phyloP scores from a whole-genome alignment of 805 yeast species.

The Metschnikowia baotianmanensis region DNA sequence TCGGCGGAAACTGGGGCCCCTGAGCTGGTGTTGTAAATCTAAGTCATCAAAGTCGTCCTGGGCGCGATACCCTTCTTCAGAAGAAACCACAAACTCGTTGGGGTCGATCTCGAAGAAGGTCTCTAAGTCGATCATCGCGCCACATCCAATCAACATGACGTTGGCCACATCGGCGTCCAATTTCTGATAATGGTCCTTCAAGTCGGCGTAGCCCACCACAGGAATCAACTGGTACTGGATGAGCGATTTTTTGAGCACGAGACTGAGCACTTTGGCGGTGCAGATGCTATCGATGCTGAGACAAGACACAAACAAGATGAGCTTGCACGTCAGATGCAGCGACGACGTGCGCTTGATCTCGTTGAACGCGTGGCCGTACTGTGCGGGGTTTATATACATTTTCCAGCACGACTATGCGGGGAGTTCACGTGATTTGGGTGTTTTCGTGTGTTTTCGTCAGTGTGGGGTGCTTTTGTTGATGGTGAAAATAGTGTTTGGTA shows the following conservation, averaged over 20 bases:
- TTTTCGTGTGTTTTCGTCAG: not conserved
- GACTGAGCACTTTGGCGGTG: slow-evolving; percentile 73
- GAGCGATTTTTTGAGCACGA: slow-evolving; percentile 71
- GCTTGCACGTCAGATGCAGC: slow-evolving; percentile 89
- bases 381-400: slow-evolving; percentile 76
- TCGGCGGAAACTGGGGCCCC: slow-evolving; percentile 38
- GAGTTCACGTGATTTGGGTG: not conserved
- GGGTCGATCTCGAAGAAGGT: slow-evolving; percentile 64
- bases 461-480: not conserved
- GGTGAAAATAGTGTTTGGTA: too few species aligned
- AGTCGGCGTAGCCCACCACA: slow-evolving; percentile 84
- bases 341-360: slow-evolving; percentile 68
- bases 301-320: slow-evolving; percentile 86
- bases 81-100: slow-evolving; percentile 42
- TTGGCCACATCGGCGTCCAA: slow-evolving; percentile 75
- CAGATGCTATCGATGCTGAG: slow-evolving; percentile 89
- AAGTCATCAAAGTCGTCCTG: slow-evolving; percentile 21
- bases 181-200: slow-evolving; percentile 57
- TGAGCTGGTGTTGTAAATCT: slow-evolving; percentile 11
- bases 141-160: slow-evolving; percentile 85
- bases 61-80: slow-evolving; percentile 21
- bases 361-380: slow-evolving; percentile 65
- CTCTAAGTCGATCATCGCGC: slow-evolving; percentile 86
- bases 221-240: slow-evolving; percentile 89
- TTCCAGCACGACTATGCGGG: not conserved